Evolutionary conservation across 495 filamentous ascomycete genomes (phyloP), one percentile per base, ranked within the genome.

Genomic region (Hyphodiscus hymeniophilus): DNA sequence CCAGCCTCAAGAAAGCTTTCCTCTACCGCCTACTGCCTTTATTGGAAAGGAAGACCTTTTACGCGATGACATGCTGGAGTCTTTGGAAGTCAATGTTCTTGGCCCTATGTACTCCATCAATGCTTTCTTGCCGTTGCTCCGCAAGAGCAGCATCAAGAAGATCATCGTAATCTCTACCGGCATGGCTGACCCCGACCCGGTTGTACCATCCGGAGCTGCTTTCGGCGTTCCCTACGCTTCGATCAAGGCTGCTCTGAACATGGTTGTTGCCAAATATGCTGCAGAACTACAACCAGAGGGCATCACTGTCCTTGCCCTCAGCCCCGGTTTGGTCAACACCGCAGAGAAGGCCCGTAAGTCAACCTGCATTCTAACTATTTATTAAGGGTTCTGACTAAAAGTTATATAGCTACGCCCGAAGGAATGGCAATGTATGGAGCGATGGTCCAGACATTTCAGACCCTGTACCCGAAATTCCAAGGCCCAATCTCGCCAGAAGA

Each of bases 221-320:
- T 18, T 46, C 7, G 41, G 20, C 12, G 34, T 60, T 10, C 24
- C 59, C 12, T 76, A 74, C 48, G 46, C 63, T 3, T 56, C 60
- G 23, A 59, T 55, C 45, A 78, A 78, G 51, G 71, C 60, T 0
- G 72, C 65, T 8, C 40, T 69, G 32, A 76, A 78, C 46, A 48
- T 66, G 1, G 56, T 62, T 10, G 58, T 70, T 28, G 66, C 67
- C 42, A 72, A 72, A 54, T 72, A 65, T 48, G 57, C 58, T 11
- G 58, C 49, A 15, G 59, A 63, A 32, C 55, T 63, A 28, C 57
- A 54, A 35, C 49, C 47, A 0, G 51, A 63, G 31, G 63, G 66
- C 5, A 66, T 70, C 47, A 56, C 61, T 18, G 48, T 65, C 33
- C 22, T 66, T 35, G 56, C 56, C 12, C 26, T 69, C 18, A 63